Conservation (phyloP, 352 stramenopile species). For the Pythium dissimile region DNA sequence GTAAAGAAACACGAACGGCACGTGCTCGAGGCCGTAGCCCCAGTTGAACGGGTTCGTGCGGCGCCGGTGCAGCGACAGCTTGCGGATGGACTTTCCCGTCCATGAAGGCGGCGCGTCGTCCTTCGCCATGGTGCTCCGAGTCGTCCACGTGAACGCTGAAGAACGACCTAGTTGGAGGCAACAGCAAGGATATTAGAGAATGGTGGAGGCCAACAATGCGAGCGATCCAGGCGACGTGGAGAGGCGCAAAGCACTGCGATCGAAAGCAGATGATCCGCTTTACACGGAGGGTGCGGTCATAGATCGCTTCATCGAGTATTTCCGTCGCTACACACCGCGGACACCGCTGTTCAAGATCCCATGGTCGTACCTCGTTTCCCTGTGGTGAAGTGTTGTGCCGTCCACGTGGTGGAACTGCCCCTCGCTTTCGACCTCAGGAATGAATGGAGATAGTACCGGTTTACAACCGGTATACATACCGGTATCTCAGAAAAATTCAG, state of each 20-base stretch:
- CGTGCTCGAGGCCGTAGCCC: slow-evolving; percentile 41
- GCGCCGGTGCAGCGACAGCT: slow-evolving; percentile 41
- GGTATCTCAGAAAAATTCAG: too few relatives aligned
- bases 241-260: neutral
- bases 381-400: neutral
- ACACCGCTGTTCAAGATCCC: neutral
- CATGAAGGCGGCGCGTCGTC: slow-evolving; percentile 25
- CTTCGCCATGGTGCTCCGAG: slow-evolving; percentile 19
- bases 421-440: too few relatives aligned
- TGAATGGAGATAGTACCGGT: too few relatives aligned
- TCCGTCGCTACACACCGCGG: neutral
- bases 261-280: neutral
- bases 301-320: neutral
- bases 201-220: neutral
- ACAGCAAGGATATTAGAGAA: neutral
- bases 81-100: slow-evolving; percentile 43
- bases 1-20: slow-evolving; percentile 45
- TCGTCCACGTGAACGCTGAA: slow-evolving; percentile 5
- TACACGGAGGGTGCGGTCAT: neutral
- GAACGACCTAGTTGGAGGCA: neutral
- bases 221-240: neutral
- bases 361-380: neutral
- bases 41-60: slow-evolving; percentile 32
- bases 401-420: neutral
- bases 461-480: too few relatives aligned